Conservation (phyloP, 164 flowering plant species). For the Macadamia tetraphylla region DNA sequence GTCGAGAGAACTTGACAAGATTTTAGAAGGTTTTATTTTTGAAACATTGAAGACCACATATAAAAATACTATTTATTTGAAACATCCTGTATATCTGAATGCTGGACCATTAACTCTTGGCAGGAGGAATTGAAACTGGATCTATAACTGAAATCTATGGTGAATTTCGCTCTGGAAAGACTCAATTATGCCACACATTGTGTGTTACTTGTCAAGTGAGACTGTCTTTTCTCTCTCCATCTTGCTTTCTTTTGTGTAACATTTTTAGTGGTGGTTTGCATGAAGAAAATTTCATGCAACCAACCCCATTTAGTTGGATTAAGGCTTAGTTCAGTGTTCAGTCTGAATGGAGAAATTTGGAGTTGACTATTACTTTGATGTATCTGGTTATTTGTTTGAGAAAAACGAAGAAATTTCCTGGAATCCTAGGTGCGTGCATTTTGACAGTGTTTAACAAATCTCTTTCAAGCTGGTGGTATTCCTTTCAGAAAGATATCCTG, state of each 20-base stretch:
- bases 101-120: conserved; percentile 1
- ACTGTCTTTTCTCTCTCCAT: not conserved
- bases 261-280: not conserved
- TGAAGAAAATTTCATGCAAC: not conserved
- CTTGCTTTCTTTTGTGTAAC: not conserved
- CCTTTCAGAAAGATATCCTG: not conserved
- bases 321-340: too few relatives aligned
- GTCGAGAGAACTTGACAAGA: conserved; percentile 85
- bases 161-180: conserved; percentile 92
- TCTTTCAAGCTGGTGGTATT: not conserved
- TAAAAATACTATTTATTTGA: not conserved
- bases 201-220: conserved; percentile 96
- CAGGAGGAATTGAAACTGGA: conserved; percentile 95
- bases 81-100: not conserved
- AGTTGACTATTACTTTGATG: not conserved
- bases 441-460: not conserved
- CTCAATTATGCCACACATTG: conserved; percentile 92
- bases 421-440: not conserved
- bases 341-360: not conserved
- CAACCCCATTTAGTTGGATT: too few relatives aligned
- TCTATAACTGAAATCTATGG: conserved; percentile 95
- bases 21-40: conserved; percentile 57
- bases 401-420: not conserved
- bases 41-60: not conserved
- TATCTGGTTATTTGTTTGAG: not conserved